A percentile compares a stretch with the other conserved stretches of the same genome.
phyloP scores from a whole-genome alignment of 2,329 filamentous ascomycete species.

The Tolypocladium ophioglossoides region DNA sequence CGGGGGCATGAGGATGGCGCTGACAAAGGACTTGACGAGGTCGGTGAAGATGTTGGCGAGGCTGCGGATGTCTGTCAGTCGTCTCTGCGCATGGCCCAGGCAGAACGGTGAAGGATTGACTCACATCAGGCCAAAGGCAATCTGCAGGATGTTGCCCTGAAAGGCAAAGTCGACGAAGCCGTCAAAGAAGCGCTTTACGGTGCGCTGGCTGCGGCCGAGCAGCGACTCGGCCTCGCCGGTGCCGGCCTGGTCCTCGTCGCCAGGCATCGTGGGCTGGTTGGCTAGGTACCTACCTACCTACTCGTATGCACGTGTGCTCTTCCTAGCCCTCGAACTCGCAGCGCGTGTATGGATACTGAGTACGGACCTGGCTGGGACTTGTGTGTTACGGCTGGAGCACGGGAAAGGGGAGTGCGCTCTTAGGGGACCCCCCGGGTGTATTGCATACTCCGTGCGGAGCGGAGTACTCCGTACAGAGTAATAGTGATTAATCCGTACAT shows the following conservation, averaged over 20 bases:
- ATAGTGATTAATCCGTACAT: no score
- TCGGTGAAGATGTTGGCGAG: slow-evolving; percentile 62
- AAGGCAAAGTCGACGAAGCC: slow-evolving; percentile 65
- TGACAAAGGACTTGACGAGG: slow-evolving; percentile 62
- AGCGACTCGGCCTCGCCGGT: slow-evolving; percentile 25
- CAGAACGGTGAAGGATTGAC: no score
- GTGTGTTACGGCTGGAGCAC: no score
- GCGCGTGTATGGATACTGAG: no score
- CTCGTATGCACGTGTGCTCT: no score
- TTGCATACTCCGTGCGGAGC: no score
- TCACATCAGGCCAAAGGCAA: slow-evolving; percentile 66
- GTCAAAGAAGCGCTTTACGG: slow-evolving; percentile 41
- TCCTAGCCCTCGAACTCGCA: not conserved
- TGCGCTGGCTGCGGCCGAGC: slow-evolving; percentile 34
- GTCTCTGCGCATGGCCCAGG: no score
- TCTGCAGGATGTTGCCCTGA: slow-evolving; percentile 64
- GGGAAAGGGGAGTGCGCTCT: no score
- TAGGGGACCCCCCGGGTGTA: no score
- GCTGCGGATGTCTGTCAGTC: slow-evolving; percentile 24
- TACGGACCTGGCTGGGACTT: no score
- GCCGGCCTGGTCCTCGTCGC: not conserved
- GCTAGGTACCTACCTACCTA: no score
- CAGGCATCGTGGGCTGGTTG: slow-evolving; percentile 2
- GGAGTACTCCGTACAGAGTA: no score
- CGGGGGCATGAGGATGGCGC: slow-evolving; percentile 58